Percentiles rank a stretch among this genome's conserved stretches.
phyloP scores from a whole-genome alignment of 1,284 basidiomycete genomes.

The Takashimella tepidaria region DNA sequence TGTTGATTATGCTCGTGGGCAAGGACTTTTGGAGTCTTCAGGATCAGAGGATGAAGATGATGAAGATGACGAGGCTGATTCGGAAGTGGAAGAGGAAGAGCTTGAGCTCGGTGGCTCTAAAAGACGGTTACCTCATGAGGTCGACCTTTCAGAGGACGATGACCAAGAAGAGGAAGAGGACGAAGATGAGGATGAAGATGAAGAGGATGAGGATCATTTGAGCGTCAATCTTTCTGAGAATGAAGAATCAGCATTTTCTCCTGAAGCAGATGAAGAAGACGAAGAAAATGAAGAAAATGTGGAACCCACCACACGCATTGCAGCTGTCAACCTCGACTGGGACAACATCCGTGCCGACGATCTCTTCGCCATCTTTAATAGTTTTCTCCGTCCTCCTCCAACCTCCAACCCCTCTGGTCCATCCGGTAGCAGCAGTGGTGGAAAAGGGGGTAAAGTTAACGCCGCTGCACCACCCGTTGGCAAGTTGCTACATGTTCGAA shows the following conservation, averaged over 20 bases:
- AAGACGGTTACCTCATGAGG: constrained; percentile 52
- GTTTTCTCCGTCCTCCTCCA: constrained; percentile 56
- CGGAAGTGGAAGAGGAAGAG: constrained; percentile 50
- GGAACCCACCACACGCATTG: constrained; percentile 64
- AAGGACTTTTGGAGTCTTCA: constrained; percentile 79
- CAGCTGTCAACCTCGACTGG: constrained; percentile 97
- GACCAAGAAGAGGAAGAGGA: constrained; percentile 44
- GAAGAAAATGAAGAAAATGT: constrained; percentile 42
- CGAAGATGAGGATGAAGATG: constrained; percentile 32
- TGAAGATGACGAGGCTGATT: constrained; percentile 45
- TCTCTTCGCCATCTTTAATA: constrained; percentile 88
- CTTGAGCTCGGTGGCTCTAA: constrained; percentile 52
- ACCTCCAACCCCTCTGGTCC: constrained; percentile 19
- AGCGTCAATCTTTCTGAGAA: constrained; percentile 56
- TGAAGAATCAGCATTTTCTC: constrained; percentile 51
- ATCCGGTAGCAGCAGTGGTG: constrained; percentile 17
- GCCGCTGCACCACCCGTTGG: constrained; percentile 52
- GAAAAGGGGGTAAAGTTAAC: constrained; percentile 19
- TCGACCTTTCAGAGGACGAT: constrained; percentile 41
- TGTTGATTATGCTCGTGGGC: constrained; percentile 85
- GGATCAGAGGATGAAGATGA: constrained; percentile 62
- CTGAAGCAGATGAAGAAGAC: constrained; percentile 31
- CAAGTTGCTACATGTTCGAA: constrained; percentile 65
- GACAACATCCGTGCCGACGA: constrained; percentile 88
- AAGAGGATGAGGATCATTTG: constrained; percentile 37